Base-by-base conservation (phyloP, 129 eudicot genomes). In the Flaveria linearis region DNA sequence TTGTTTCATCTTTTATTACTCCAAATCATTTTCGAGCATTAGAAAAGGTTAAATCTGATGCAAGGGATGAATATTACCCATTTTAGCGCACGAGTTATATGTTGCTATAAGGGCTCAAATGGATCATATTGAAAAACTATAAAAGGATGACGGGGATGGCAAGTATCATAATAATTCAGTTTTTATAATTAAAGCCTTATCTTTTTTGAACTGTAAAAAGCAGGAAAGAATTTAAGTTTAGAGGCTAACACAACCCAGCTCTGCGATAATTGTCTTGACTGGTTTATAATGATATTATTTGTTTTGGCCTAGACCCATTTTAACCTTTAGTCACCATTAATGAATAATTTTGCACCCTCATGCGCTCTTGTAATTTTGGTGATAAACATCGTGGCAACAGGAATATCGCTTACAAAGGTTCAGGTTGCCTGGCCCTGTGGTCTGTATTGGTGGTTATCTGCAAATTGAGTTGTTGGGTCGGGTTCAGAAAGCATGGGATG, bases 401-500 rank as follows among this genome's bases (percentile, higher is more conserved):
- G 86, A 82, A 57, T 88, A 83, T 69, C 42, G 63, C 25, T 57
- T 87, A 76, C 97, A 88, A 83, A 81, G 76, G 49, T 91, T 91
- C 84, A 86, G 83, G 92, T 85, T 94, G 68, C 93, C 96, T 12
- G 88, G 87, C 78, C 96, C 96, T 46, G 91, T 87, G 71, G 82
- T 91, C 23, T 94, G 97, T 78, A 70, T 94, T 1, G 97, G 97
- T 64, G 97, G 97, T 36, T 85, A 74, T 76, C 51, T 94, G 85
- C 90, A 87, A 84, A 57, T 94, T 66, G 97, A 94, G 85, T 72
- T 94, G 58, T 74, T 81, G 78, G 98, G 96, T 22, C 84, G 91
- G 78, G 88, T 89, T 80, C 93, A 94, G 82, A 87, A 82, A 71
- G 84, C 83, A 75, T 70, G 58, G 9, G 98, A 93, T 73, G 85